phyloP scores from a whole-genome alignment of 768 basidiomycete species.

The Mrakia hoshinonis region DNA sequence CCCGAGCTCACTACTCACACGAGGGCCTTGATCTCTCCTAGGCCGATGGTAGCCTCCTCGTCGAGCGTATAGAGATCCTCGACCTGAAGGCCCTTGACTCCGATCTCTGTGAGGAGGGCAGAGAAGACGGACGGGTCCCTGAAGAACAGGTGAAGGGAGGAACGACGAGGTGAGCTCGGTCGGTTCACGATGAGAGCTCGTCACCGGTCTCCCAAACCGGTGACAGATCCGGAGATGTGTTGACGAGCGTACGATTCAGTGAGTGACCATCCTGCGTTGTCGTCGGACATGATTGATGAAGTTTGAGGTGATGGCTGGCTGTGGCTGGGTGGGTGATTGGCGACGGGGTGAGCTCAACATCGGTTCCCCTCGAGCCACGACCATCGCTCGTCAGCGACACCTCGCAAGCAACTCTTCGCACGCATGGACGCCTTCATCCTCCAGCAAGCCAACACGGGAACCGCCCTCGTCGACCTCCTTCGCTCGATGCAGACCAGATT shows the following conservation, averaged over 20 bases:
- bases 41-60: neutral
- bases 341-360: too few relatives aligned
- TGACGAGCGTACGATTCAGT: conserved; percentile 30
- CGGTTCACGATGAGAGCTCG: too few relatives aligned
- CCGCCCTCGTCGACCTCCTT: too few relatives aligned
- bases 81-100: conserved; percentile 26
- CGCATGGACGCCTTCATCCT: too few relatives aligned
- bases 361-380: too few relatives aligned
- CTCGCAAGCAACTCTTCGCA: too few relatives aligned
- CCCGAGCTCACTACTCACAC: too few relatives aligned
- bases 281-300: neutral
- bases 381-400: too few relatives aligned
- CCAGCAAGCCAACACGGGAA: too few relatives aligned
- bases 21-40: conserved; percentile 27
- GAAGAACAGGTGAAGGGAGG: neutral
- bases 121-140: conserved; percentile 29
- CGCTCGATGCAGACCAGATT: too few relatives aligned
- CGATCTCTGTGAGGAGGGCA: conserved; percentile 13
- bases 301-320: neutral
- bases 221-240: neutral
- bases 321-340: too few relatives aligned
- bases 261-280: conserved; percentile 28
- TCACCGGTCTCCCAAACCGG: neutral
- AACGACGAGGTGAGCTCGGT: neutral
- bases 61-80: conserved; percentile 26